Evolutionary conservation across 768 basidiomycete genomes (phyloP), one percentile per base, ranked within the genome.

Genomic region (Pulveroboletus sp.): DNA sequence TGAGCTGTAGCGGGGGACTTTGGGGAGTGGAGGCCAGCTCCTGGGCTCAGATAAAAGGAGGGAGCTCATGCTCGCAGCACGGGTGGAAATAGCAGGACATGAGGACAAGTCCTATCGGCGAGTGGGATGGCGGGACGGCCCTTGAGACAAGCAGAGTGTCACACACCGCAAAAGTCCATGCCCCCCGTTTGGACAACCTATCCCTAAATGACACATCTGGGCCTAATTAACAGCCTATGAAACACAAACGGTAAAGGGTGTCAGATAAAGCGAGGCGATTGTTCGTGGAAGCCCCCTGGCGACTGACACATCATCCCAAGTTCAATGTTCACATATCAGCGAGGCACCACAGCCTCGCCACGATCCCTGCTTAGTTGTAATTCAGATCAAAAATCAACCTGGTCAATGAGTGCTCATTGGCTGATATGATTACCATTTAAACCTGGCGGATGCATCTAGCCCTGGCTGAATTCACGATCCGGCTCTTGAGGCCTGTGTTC

Each of bases 221-320:
- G 19, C 50, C 49, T 40, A 61, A 69, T 64, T 69, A 59, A 64
- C 53, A 54, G 37, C 45, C 64, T 51, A 66, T 58, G 60, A 62
- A 56, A 64, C 53, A 41, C 57, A 63, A 57, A 67, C 43, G 41
- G 65, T 40, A 60, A 51, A 52, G 36, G 40, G 43, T 48, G 63
- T 50, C 40, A 55, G 62, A 57, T 51, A 48, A 51, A 49, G 62
- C 55, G 41, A 52, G 54, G 57, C 40, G 33, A 39, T 46, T 49
- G 50, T 50, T 57, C 46, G 51, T 56, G 53, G 48, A 57, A 44
- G 38, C 17, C 49, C 51, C 55, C 56, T 55, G 41, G 50, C 41
- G 51, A 60, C 55, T 54, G 52, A 57, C 56, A 56, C 56, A 63
- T 51, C 54, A 53, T 31, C 50, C 50, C 25, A 37, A 39, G 34